Evolutionary conservation across 805 yeast genomes (phyloP).

Genomic region (Yarrowia phangngaensis): DNA sequence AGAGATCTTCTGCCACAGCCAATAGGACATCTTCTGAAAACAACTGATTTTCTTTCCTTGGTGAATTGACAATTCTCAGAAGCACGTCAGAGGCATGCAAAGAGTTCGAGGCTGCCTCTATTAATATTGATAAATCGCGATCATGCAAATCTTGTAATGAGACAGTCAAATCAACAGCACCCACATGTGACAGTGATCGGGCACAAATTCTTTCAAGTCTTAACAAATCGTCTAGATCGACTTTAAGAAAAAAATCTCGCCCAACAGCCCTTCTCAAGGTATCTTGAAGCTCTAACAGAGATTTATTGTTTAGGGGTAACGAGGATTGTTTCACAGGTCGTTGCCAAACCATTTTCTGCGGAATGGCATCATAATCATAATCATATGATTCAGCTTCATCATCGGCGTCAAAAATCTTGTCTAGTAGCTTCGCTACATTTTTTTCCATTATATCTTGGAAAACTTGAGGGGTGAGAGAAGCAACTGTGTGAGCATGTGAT

Average conservation of each 20-base stretch:
- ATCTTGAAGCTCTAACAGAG: not conserved
- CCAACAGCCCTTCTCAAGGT: not conserved
- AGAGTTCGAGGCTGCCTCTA: slow-evolving; percentile 18
- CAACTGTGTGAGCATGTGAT: not conserved
- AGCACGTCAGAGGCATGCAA: slow-evolving; percentile 3
- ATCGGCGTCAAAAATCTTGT: slow-evolving; percentile 5
- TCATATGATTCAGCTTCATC: slow-evolving; percentile 10
- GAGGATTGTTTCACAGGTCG: slow-evolving; percentile 1
- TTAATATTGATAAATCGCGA: not conserved
- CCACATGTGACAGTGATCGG: slow-evolving; percentile 3
- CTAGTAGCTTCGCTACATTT: not conserved
- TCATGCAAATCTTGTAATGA: not conserved
- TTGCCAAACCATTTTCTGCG: slow-evolving; percentile 1
- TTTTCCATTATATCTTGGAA: slow-evolving; percentile 16
- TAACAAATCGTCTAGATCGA: slow-evolving; percentile 8
- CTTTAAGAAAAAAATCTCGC: not conserved
- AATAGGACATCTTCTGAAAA: slow-evolving; percentile 7
- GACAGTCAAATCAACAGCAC: not conserved
- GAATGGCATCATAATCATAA: slow-evolving; percentile 11
- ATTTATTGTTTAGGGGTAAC: not conserved
- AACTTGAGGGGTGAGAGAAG: slow-evolving; percentile 3
- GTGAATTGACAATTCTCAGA: not conserved
- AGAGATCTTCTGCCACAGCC: not conserved
- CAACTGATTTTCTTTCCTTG: slow-evolving; percentile 13
- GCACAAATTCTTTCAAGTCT: slow-evolving; percentile 2